A percentile compares a stretch with the other conserved stretches of the same genome.
Evolutionary conservation across 78 protist genomes (phyloP).

Genomic region (Chrysochromulina parva): DNA sequence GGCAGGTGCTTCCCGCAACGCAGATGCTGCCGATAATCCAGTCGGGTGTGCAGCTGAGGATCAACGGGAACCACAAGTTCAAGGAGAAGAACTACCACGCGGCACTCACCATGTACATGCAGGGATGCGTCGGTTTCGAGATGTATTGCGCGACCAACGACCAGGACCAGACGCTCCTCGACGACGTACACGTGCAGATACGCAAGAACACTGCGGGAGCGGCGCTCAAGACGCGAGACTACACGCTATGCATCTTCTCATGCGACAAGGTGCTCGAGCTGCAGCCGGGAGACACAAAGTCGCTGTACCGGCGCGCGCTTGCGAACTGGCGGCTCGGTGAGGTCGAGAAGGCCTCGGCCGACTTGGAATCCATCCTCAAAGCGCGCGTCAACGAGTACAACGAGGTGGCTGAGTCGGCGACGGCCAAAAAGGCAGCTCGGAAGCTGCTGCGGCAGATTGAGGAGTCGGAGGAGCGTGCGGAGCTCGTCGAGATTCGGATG

Average conservation of each 20-base stretch:
- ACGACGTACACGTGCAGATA: background rate
- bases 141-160: background rate
- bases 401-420: background rate
- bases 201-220: background rate
- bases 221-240: slow-evolving; percentile 23
- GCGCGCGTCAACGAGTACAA: background rate
- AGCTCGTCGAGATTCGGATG: background rate
- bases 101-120: slow-evolving; percentile 7
- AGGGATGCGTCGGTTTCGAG: slow-evolving; percentile 20
- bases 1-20: slow-evolving; percentile 8
- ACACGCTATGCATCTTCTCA: background rate
- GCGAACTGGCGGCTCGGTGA: slow-evolving; percentile 10
- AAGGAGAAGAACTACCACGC: background rate
- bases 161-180: background rate
- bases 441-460: background rate
- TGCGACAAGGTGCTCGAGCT: background rate
- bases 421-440: background rate
- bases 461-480: slow-evolving; percentile 20
- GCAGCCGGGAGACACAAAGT: background rate
- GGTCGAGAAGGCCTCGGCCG: background rate
- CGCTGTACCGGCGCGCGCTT: slow-evolving; percentile 12
- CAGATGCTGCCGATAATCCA: slow-evolving; percentile 22
- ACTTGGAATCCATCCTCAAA: background rate
- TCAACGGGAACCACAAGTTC: slow-evolving; percentile 21
- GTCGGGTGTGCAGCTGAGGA: background rate